Conservation (phyloP, 2,329 filamentous ascomycete species). For the Stachybotrys chartarum region DNA sequence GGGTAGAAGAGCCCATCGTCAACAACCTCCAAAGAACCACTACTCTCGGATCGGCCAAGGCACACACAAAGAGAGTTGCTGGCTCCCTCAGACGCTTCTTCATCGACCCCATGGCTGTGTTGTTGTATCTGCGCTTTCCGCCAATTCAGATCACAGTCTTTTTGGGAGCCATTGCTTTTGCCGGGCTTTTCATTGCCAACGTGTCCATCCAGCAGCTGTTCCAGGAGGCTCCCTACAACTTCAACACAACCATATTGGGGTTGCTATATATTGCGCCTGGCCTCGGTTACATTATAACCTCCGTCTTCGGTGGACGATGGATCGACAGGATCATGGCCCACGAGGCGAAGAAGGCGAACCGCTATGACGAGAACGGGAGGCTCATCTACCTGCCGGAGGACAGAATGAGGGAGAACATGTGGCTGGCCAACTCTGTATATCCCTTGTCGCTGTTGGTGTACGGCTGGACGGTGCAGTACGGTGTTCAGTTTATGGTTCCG, state of each 20-base stretch:
- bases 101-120: slow-evolving; percentile 64
- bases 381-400: slow-evolving; percentile 70
- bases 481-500: slow-evolving; percentile 56
- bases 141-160: slow-evolving; percentile 66
- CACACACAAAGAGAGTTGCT: slow-evolving; percentile 46
- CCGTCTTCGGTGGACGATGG: slow-evolving; percentile 67
- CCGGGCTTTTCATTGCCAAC: slow-evolving; percentile 69
- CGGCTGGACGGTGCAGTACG: slow-evolving; percentile 65
- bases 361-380: slow-evolving; percentile 60
- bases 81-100: slow-evolving; percentile 52
- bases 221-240: slow-evolving; percentile 59
- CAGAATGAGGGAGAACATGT: slow-evolving; percentile 75
- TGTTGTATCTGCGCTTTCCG: slow-evolving; percentile 67
- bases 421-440: slow-evolving; percentile 64
- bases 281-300: slow-evolving; percentile 63
- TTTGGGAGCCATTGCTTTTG: slow-evolving; percentile 69
- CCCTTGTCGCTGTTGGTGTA: slow-evolving; percentile 67
- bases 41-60: slow-evolving; percentile 54
- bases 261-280: slow-evolving; percentile 71
- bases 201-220: slow-evolving; percentile 70
- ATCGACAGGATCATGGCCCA: slow-evolving; percentile 75
- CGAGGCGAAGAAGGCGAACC: slow-evolving; percentile 61
- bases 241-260: slow-evolving; percentile 60
- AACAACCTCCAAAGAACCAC: slow-evolving; percentile 39
- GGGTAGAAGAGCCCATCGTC: slow-evolving; percentile 7